phyloP scores from a whole-genome alignment of 345 rosid species.

The Populus ilicifolia region DNA sequence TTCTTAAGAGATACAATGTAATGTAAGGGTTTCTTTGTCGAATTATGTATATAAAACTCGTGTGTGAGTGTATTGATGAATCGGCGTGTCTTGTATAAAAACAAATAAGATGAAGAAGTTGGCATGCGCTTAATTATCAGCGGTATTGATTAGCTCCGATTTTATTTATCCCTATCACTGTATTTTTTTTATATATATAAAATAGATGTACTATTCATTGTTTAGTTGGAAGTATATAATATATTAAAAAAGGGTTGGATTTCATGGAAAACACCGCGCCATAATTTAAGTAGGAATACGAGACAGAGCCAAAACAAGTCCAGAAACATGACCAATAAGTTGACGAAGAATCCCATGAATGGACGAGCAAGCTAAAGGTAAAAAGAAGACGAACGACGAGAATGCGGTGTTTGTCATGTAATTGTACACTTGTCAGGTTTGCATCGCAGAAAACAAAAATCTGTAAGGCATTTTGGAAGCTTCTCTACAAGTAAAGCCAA shows the following conservation, averaged over 20 bases:
- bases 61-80: no score
- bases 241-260: not conserved
- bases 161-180: no score
- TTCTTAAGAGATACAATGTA: no score
- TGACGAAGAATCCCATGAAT: constrained; percentile 17
- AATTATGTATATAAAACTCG: no score
- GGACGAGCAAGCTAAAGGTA: not conserved
- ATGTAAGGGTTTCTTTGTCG: no score
- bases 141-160: no score
- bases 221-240: not conserved
- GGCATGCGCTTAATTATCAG: no score
- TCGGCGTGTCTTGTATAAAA: no score
- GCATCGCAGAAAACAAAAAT: constrained; percentile 14
- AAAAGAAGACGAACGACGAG: not conserved
- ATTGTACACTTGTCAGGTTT: not conserved
- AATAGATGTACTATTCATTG: not conserved
- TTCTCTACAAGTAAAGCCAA: not conserved
- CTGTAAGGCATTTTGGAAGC: not conserved
- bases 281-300: not conserved
- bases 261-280: constrained; percentile 18
- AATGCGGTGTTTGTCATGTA: not conserved
- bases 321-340: not conserved
- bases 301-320: not conserved
- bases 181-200: not conserved
- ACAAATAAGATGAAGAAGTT: no score